A percentile compares a stretch with the other conserved stretches of the same genome.
Conservation (phyloP, 805 yeast genomes). For the Monosporozyma yasuniensis region DNA sequence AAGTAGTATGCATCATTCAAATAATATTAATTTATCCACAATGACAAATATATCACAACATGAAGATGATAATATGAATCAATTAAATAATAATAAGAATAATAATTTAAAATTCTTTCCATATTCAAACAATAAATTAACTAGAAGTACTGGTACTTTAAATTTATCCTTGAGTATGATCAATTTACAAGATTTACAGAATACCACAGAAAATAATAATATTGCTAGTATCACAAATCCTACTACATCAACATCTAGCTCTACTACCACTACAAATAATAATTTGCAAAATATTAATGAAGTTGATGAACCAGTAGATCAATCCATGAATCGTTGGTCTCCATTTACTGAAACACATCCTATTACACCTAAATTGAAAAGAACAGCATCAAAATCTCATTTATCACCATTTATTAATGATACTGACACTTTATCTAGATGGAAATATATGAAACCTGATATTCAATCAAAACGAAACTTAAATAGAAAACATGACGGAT, state of each 20-base stretch:
- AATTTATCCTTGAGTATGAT: conserved; percentile 40
- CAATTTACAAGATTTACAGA: conserved; percentile 10
- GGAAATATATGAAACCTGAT: conserved; percentile 11
- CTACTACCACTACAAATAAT: neutral
- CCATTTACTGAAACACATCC: conserved; percentile 15
- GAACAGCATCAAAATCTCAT: conserved; percentile 24
- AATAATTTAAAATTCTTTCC: conserved; percentile 25
- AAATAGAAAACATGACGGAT: neutral
- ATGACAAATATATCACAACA: neutral
- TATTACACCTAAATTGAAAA: conserved; percentile 15
- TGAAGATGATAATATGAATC: neutral
- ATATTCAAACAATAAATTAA: conserved; percentile 27
- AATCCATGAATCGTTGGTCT: conserved; percentile 22
- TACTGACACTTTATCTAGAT: conserved; percentile 13
- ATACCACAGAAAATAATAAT: neutral
- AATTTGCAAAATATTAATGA: conserved; percentile 9
- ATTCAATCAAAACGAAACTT: neutral
- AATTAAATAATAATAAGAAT: neutral
- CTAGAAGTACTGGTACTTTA: conserved; percentile 46
- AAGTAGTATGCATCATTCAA: neutral
- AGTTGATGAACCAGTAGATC: conserved; percentile 13
- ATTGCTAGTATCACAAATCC: neutral
- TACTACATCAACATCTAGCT: neutral
- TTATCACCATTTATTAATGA: conserved; percentile 27
- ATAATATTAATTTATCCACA: neutral